These are phyloP conservation scores for Lasiodiplodia gonubiensis DNA, from an alignment of 2,329 filamentous ascomycete species.

Conservation along the genomic window DNA sequence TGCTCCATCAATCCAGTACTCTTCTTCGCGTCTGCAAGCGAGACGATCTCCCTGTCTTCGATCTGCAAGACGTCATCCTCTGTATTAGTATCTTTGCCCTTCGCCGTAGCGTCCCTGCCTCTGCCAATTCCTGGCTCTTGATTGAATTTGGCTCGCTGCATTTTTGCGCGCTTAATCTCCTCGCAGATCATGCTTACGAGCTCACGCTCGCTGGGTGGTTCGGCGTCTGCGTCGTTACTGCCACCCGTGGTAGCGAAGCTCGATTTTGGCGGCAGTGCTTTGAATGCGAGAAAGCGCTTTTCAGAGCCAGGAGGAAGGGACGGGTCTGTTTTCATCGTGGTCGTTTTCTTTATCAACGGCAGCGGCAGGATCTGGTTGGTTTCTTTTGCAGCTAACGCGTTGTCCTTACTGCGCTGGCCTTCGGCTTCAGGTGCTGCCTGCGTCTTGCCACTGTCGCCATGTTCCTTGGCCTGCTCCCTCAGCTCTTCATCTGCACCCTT, in stretches of 20 bases:
- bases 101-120: conserved; percentile 49
- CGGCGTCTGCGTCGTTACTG: conserved; percentile 35
- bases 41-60: conserved; percentile 75
- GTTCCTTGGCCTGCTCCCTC: neutral
- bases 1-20: conserved; percentile 87
- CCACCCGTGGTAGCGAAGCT: conserved; percentile 40
- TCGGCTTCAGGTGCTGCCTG: neutral
- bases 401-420: neutral
- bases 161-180: conserved; percentile 72
- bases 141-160: conserved; percentile 50
- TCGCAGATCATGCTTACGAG: conserved; percentile 70
- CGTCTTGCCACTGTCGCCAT: conserved; percentile 19
- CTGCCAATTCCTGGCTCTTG: conserved; percentile 42
- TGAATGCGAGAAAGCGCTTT: conserved; percentile 58
- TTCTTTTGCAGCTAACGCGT: neutral
- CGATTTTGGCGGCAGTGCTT: conserved; percentile 59
- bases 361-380: neutral
- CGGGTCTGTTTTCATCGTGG: conserved; percentile 32
- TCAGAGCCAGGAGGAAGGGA: conserved; percentile 28
- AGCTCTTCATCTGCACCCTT: conserved; percentile 22
- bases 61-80: conserved; percentile 44
- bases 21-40: conserved; percentile 80
- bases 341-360: conserved; percentile 32
- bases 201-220: conserved; percentile 55
- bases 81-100: conserved; percentile 34